Evolutionary conservation across 2,329 filamentous ascomycete species (phyloP).

Genomic region (Scedosporium boydii): DNA sequence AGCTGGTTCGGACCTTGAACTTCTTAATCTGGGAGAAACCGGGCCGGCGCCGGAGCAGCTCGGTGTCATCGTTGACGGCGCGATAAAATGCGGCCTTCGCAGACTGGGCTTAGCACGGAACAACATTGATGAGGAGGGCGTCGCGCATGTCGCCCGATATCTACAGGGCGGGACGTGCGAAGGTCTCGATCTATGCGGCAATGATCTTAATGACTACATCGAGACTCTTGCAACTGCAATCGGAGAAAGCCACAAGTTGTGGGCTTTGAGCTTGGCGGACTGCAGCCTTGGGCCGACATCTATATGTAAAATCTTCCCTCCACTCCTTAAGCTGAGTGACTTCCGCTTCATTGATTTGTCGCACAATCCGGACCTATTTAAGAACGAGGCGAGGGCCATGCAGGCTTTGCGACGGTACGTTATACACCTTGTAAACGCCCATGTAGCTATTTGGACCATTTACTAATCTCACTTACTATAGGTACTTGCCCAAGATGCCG

Average conservation of each 20-base stretch:
- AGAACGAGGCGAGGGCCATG: slow-evolving; percentile 62
- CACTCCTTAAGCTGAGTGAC: slow-evolving; percentile 56
- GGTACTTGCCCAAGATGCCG: slow-evolving; percentile 69
- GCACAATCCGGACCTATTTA: slow-evolving; percentile 76
- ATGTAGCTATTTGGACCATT: not conserved
- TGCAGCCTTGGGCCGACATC: slow-evolving; percentile 70
- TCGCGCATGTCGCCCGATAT: slow-evolving; percentile 69
- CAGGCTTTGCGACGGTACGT: slow-evolving; percentile 63
- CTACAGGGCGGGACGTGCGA: slow-evolving; percentile 69
- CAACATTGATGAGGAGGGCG: slow-evolving; percentile 60
- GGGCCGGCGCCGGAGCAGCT: slow-evolving; percentile 63
- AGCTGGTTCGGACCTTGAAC: slow-evolving; percentile 65
- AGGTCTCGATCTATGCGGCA: slow-evolving; percentile 81
- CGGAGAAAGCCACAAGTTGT: slow-evolving; percentile 50
- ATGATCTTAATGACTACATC: slow-evolving; percentile 54
- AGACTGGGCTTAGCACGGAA: slow-evolving; percentile 80
- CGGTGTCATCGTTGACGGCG: slow-evolving; percentile 67
- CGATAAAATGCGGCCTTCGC: slow-evolving; percentile 67
- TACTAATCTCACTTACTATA: slow-evolving; percentile 15
- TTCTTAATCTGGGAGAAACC: slow-evolving; percentile 76
- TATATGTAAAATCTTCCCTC: slow-evolving; percentile 66
- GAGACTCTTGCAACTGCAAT: slow-evolving; percentile 43
- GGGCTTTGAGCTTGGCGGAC: slow-evolving; percentile 76
- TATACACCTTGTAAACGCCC: not conserved
- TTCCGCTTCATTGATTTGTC: slow-evolving; percentile 89